Conservation (phyloP, 495 filamentous ascomycete genomes). For the Ramalina intermedia region DNA sequence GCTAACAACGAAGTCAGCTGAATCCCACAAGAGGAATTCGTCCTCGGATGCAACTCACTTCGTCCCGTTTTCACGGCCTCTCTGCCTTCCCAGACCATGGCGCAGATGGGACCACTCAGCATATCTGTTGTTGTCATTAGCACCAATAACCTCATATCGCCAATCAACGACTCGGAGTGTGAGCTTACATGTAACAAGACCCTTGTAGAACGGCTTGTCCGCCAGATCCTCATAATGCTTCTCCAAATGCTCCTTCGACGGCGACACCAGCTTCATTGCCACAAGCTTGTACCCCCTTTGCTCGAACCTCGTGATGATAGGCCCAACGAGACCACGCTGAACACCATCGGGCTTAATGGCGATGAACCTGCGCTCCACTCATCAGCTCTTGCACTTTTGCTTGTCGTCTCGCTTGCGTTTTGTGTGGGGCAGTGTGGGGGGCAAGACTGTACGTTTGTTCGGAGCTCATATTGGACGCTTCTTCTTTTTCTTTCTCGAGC, state of each 20-base stretch:
- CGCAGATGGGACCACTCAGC: slow-evolving; percentile 88
- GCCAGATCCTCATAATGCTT: slow-evolving; percentile 89
- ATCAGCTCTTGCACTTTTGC: slow-evolving; percentile 8
- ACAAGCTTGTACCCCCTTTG: slow-evolving; percentile 94
- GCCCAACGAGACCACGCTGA: slow-evolving; percentile 94
- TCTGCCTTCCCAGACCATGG: slow-evolving; percentile 98
- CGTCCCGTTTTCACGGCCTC: slow-evolving; percentile 98
- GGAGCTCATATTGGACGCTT: slow-evolving; percentile 50
- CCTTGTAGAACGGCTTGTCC: slow-evolving; percentile 91
- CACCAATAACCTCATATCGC: neutral
- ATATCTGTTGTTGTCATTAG: slow-evolving; percentile 50
- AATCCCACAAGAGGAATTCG: neutral
- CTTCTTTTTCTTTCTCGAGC: slow-evolving; percentile 22
- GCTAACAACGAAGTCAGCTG: slow-evolving; percentile 25
- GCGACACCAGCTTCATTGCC: slow-evolving; percentile 85
- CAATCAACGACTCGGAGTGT: neutral
- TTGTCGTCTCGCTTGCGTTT: neutral
- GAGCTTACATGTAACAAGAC: slow-evolving; percentile 66
- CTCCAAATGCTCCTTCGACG: slow-evolving; percentile 87
- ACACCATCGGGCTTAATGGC: slow-evolving; percentile 99
- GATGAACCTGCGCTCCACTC: slow-evolving; percentile 72
- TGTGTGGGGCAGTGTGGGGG: neutral
- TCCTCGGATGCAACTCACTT: slow-evolving; percentile 28
- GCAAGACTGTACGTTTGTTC: slow-evolving; percentile 77
- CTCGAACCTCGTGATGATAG: slow-evolving; percentile 97